Conservation (phyloP, 257 asterid genomes). For the Oldenlandia corymbosa region DNA sequence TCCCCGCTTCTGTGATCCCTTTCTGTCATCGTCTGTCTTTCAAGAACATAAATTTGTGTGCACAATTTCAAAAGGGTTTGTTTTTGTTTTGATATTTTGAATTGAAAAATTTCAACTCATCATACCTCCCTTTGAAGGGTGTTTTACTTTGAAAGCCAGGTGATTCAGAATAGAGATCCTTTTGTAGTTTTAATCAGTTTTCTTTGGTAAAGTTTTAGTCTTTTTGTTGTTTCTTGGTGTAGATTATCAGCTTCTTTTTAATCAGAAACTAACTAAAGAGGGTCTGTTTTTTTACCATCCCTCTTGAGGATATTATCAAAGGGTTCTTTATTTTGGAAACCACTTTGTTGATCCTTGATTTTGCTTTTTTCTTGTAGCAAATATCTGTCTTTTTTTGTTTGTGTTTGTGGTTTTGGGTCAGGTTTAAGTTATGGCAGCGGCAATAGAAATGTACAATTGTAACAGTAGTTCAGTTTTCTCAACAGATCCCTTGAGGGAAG, state of each 20-base stretch:
- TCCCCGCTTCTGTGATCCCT: constrained; percentile 95
- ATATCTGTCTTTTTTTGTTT: too few relatives aligned
- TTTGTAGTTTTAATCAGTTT: not conserved
- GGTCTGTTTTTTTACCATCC: constrained; percentile 57
- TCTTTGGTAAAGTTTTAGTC: not conserved
- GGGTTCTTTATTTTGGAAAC: constrained; percentile 31
- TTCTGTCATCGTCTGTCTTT: constrained; percentile 91
- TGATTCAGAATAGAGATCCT: constrained; percentile 84
- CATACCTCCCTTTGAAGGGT: constrained; percentile 25
- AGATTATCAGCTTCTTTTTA: constrained; percentile 5
- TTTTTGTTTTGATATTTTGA: constrained; percentile 32
- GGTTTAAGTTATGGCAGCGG: constrained; percentile 49
- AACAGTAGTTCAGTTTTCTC: constrained; percentile 37
- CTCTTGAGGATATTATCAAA: constrained; percentile 24
- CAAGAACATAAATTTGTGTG: constrained; percentile 28
- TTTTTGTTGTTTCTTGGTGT: constrained; percentile 4
- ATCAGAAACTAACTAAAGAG: constrained; percentile 31
- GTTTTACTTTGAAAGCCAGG: constrained; percentile 78
- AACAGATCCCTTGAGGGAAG: constrained; percentile 68
- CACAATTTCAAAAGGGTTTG: constrained; percentile 36
- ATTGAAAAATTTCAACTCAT: constrained; percentile 5
- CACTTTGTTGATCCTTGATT: constrained; percentile 27
- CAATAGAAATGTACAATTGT: constrained; percentile 42
- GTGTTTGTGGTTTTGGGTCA: constrained; percentile 14
- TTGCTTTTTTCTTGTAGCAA: constrained; percentile 23